Conservation (phyloP, 2,329 filamentous ascomycete genomes). For the Trichoderma gracile region DNA sequence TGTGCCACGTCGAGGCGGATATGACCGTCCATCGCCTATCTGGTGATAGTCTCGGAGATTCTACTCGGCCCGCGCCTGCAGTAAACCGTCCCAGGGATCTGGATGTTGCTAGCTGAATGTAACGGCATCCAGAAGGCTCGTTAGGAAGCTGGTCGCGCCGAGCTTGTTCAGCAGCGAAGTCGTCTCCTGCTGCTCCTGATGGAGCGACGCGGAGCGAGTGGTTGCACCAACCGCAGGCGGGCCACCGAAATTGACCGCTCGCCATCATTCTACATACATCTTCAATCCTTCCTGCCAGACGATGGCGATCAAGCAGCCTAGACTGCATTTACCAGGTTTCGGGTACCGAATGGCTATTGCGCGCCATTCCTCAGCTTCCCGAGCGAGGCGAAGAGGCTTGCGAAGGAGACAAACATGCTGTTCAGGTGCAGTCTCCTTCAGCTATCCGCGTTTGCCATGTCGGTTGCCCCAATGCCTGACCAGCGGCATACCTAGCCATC, state of each 20-base stretch:
- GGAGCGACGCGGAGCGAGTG: neutral
- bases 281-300: neutral
- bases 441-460: conserved; percentile 7
- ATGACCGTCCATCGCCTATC: conserved; percentile 24
- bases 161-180: neutral
- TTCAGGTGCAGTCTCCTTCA: neutral
- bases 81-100: conserved; percentile 20
- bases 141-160: neutral
- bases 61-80: conserved; percentile 21
- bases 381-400: neutral
- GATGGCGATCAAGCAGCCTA: neutral
- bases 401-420: conserved; percentile 1
- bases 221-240: conserved; percentile 1
- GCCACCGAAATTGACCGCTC: neutral
- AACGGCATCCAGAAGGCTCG: conserved; percentile 14
- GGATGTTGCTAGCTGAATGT: conserved; percentile 20
- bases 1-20: conserved; percentile 10
- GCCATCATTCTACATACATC: neutral
- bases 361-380: neutral
- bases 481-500: neutral
- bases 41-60: conserved; percentile 24
- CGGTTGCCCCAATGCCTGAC: neutral
- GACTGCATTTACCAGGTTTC: neutral
- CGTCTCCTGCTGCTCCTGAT: neutral
- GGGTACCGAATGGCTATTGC: neutral